Percentiles rank a stretch among this genome's conserved stretches.
Conservation (phyloP, 2,329 filamentous ascomycete genomes). For the Elsinoe ampelina region DNA sequence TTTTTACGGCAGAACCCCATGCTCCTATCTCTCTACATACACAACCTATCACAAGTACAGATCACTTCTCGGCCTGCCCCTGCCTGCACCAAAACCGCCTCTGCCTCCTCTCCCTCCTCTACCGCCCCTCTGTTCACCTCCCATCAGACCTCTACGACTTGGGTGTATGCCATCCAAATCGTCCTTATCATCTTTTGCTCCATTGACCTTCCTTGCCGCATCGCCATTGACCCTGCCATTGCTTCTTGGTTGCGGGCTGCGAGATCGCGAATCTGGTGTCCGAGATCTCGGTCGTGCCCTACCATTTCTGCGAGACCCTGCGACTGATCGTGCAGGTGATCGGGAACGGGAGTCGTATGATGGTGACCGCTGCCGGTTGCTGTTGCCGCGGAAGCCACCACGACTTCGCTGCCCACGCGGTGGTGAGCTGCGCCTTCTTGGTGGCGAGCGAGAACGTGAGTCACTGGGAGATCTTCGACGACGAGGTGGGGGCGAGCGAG, state of each 20-base stretch:
- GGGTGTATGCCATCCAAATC: constrained; percentile 30
- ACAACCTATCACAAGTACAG: not conserved
- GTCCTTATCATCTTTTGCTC: constrained; percentile 3
- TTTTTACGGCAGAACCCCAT: not conserved
- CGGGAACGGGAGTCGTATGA: constrained; percentile 3
- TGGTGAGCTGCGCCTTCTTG: not conserved
- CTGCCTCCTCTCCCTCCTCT: constrained; percentile 17
- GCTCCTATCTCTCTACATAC: not conserved
- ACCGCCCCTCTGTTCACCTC: constrained; percentile 18
- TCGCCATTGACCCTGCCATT: constrained; percentile 9
- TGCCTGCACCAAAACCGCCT: constrained; percentile 12
- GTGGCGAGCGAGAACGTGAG: not conserved
- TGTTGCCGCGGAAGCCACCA: not conserved
- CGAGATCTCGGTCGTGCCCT: not conserved
- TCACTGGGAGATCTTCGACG: not conserved
- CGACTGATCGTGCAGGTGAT: not conserved
- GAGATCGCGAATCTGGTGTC: constrained; percentile 12
- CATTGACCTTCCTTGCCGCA: constrained; percentile 1
- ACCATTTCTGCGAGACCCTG: not conserved
- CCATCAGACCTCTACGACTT: constrained; percentile 25
- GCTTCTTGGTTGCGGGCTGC: constrained; percentile 8
- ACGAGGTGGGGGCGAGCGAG: constrained; percentile 15
- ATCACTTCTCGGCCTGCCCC: constrained; percentile 14
- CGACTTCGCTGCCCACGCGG: not conserved
- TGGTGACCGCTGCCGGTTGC: not conserved